phyloP scores from a whole-genome alignment of 345 rosid species.

The Theobroma cacao region DNA sequence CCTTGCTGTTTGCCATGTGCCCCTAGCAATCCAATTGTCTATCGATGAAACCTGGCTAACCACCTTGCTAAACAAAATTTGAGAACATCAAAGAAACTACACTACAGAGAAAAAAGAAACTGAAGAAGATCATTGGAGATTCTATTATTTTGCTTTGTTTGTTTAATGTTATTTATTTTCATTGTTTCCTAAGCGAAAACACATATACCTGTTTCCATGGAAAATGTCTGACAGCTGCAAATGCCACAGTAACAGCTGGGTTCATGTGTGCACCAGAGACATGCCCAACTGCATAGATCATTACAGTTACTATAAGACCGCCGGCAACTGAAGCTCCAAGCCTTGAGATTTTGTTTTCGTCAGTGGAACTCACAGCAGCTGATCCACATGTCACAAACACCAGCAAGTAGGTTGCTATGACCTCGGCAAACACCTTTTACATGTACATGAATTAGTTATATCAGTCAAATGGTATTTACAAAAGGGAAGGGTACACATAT shows the following conservation, averaged over 20 bases:
- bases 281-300: conserved; percentile 73
- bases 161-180: background rate
- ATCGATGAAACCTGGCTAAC: background rate
- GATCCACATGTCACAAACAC: conserved; percentile 62
- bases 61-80: background rate
- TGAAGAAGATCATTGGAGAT: background rate
- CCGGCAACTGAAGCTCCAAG: conserved; percentile 61
- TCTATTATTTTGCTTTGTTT: background rate
- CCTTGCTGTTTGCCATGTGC: background rate
- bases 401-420: conserved; percentile 50
- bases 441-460: background rate
- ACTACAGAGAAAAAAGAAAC: background rate
- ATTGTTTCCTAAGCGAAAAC: background rate
- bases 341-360: conserved; percentile 37
- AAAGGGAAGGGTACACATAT: background rate
- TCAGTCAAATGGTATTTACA: background rate
- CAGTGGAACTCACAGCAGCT: conserved; percentile 36
- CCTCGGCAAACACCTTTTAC: conserved; percentile 53
- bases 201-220: conserved; percentile 56
- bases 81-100: background rate
- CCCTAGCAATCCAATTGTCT: background rate
- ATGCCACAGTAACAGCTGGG: conserved; percentile 66
- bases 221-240: conserved; percentile 47
- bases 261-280: conserved; percentile 79
- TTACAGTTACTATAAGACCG: conserved; percentile 62